A percentile compares a stretch with the other conserved stretches of the same genome.
Conservation (phyloP, 495 filamentous ascomycete genomes). For the Aspergillus kassunensis region DNA sequence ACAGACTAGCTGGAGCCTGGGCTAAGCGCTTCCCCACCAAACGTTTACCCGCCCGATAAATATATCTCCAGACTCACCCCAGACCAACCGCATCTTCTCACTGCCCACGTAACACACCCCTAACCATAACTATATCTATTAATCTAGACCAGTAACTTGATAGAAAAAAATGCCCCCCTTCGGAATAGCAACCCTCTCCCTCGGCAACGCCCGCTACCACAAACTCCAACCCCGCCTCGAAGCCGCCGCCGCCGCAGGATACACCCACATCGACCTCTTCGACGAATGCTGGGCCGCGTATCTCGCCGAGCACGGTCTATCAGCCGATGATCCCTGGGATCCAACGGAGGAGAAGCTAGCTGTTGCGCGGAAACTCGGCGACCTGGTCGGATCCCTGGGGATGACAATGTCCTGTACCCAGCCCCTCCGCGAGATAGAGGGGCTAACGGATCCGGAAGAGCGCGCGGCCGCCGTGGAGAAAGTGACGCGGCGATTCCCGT, state of each 20-base stretch:
- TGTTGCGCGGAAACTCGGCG: slow-evolving; percentile 26
- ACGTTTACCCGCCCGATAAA: not conserved
- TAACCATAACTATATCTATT: slow-evolving; percentile 17
- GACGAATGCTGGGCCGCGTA: slow-evolving; percentile 38
- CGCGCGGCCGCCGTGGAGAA: slow-evolving; percentile 19
- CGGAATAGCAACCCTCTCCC: slow-evolving; percentile 32
- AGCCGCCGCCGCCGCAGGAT: slow-evolving; percentile 30
- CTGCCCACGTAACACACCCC: no score
- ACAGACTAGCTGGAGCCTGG: not conserved
- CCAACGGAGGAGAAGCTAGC: slow-evolving; percentile 24
- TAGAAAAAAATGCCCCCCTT: slow-evolving; percentile 5
- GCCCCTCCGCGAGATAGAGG: slow-evolving; percentile 30
- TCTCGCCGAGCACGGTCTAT: slow-evolving; percentile 23
- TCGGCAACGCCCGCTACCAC: slow-evolving; percentile 30
- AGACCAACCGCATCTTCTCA: no score
- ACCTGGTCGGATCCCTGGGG: slow-evolving; percentile 25
- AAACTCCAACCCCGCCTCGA: slow-evolving; percentile 23
- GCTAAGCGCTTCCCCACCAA: slow-evolving; percentile 7
- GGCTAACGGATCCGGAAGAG: slow-evolving; percentile 23
- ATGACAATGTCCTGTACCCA: slow-evolving; percentile 34
- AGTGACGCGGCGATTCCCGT: slow-evolving; percentile 33
- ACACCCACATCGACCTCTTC: slow-evolving; percentile 34
- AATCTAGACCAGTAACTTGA: slow-evolving; percentile 11
- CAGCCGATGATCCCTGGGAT: slow-evolving; percentile 27
- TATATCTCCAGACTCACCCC: no score